Base-by-base conservation (phyloP, 139 green algal genomes). In the Spirogloea muscicola region DNA sequence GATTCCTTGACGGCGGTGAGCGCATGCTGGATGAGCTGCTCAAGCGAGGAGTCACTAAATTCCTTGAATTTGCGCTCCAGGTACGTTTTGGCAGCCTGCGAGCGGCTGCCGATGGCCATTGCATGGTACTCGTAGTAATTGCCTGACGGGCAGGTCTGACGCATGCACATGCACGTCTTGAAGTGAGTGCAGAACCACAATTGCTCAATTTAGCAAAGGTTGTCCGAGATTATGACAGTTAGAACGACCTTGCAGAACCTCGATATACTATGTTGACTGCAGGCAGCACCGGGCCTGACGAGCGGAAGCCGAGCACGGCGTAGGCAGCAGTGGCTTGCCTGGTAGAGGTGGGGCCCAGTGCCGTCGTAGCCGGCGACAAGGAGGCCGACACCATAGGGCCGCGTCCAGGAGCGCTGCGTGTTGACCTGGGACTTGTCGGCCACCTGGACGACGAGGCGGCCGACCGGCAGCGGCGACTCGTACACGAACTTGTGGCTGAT, bases 91-190 rank as follows among this genome's bases (percentile, higher is more conserved):
- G 94, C 89, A 27, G 94, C 91, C 87, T 98, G 93, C 27, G 93
- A 96, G 7, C 94, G 82, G 3, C 89, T 86, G 0, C 94, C 94
- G 59, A 98, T 97, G 41, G 94, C 93, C 74, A 95, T 93, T 5
- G 93, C 94, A 74, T 92, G 91, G 87, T 96, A 98, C 73, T 98
- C 94, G 38, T 91, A 98, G 84, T 90, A 98, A 76, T 97, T 97
- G 60, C 94, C 94, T 0, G 84, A 92, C 33, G 94, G 94, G 84
- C 94, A 98, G 57, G 90, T 87, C 49, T 87, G 81, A 34, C n/a
- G n/a, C n/a, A n/a, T n/a, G n/a, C n/a, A n/a, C n/a, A n/a, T n/a
- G n/a, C n/a, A n/a, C n/a, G n/a, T n/a, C n/a, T n/a, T n/a, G n/a
- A n/a, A n/a, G n/a, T n/a, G n/a, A n/a, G n/a, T n/a, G n/a, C n/a